Evolutionary conservation across 73 alveolate species (phyloP), one percentile per base, ranked within the genome.

Genomic region (Tetrahymena elliotti): DNA sequence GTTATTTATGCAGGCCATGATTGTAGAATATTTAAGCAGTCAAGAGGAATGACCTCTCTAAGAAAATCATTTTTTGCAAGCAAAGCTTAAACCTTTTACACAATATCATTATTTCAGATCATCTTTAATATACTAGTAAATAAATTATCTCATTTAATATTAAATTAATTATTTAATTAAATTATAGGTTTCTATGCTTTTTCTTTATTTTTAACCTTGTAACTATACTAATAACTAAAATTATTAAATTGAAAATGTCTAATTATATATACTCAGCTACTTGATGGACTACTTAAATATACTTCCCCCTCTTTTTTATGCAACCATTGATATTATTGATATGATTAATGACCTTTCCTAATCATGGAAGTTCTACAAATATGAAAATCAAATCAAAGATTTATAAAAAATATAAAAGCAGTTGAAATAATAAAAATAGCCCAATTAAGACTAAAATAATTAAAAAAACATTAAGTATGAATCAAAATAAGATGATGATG

Each of bases 1-100:
- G 99, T 98, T 6, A 95, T 99, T 40, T 99, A 98, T 97, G 97
- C 99, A 22, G 99, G 99, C 9, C 99, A 98, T 94, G 99, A 99
- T 84, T 97, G 99, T 0, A 99, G 97, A 96, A 96, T 96, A 27
- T 68, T 27, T 68, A 68, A 68, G 22, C 36, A 68, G n/a, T 27
- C 88, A 68, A 68, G 88, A 68, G 88, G 88, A 22, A 68, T 68
- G 88, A 68, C 88, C n/a, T 68, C 88, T 8, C 34, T 68, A 27
- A 68, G 88, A 68, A 68, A 68, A 24, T 68, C 88, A 2, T 68
- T 68, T 24, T 68, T 68, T 16, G 88, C 88, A 0, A 68, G 88
- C 88, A 68, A 68, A 24, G 88, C 88, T 10, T 68, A 68, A 68
- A 68, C 88, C 3, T 68, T 68, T 68, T 68, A 68, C 88, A 68